Conservation (phyloP, 2,329 filamentous ascomycete species). For the Biscogniauxia marginata region DNA sequence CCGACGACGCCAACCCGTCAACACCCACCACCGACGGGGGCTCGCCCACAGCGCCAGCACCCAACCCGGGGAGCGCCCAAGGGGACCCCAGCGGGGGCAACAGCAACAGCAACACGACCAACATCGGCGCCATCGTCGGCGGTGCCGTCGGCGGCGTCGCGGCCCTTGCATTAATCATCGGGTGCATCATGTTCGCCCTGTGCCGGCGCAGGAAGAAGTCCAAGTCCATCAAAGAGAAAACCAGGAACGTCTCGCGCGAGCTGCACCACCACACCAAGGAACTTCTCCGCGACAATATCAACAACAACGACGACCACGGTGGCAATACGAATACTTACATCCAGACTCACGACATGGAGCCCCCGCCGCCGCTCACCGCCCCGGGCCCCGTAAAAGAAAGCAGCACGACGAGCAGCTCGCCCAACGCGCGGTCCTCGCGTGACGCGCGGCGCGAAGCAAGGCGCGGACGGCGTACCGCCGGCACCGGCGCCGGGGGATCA, state of each 20-base stretch:
- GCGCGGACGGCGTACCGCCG: too few species aligned
- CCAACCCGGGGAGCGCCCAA: not conserved
- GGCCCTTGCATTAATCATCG: constrained; percentile 24
- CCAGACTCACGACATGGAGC: too few species aligned
- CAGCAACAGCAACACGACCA: constrained; percentile 9
- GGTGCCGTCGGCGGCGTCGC: constrained; percentile 31
- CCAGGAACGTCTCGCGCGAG: constrained; percentile 3
- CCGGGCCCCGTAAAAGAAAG: not conserved
- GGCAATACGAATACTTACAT: too few species aligned
- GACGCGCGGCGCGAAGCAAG: not conserved
- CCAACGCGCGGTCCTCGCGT: not conserved
- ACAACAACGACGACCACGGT: too few species aligned
- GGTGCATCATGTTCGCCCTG: constrained; percentile 20
- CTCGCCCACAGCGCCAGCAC: not conserved
- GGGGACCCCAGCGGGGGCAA: not conserved
- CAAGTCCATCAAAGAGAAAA: constrained; percentile 21
- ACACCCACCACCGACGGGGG: not conserved
- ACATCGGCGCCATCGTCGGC: constrained; percentile 31
- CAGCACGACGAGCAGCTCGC: not conserved
- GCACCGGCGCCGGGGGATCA: too few species aligned
- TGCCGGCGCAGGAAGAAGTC: constrained; percentile 16
- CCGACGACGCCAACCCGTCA: not conserved
- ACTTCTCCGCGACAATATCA: not conserved
- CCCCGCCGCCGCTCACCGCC: not conserved
- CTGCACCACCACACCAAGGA: not conserved